phyloP scores from a whole-genome alignment of 2,329 filamentous ascomycete genomes.

The Ceratocystis lukuohia region DNA sequence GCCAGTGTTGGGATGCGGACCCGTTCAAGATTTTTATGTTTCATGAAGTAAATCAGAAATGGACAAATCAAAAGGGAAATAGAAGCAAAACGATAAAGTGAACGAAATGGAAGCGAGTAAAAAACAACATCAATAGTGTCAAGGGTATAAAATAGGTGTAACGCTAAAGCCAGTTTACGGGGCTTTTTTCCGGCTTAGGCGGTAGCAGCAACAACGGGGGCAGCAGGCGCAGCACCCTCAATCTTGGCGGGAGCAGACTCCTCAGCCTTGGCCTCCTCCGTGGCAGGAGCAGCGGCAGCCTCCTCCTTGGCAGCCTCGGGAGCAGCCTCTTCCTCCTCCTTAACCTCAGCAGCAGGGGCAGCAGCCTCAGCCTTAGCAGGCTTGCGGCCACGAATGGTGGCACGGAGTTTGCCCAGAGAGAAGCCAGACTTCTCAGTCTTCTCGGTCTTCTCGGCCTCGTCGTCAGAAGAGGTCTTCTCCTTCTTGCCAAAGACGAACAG shows the following conservation, averaged over 20 bases:
- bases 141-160: conserved; percentile 15
- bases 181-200: conserved; percentile 16
- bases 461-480: conserved; percentile 45
- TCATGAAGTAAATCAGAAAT: conserved; percentile 9
- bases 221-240: conserved; percentile 30
- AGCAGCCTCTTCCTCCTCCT: conserved; percentile 22
- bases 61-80: conserved; percentile 1
- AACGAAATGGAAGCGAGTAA: background rate
- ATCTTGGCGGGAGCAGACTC: conserved; percentile 32
- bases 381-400: conserved; percentile 38
- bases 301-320: conserved; percentile 19
- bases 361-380: conserved; percentile 27
- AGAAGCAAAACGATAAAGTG: background rate
- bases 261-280: conserved; percentile 26
- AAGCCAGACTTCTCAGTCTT: conserved; percentile 43
- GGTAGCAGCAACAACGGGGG: conserved; percentile 35
- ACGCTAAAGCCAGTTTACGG: conserved; percentile 9
- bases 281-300: conserved; percentile 26
- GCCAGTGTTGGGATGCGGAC: background rate
- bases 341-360: conserved; percentile 22
- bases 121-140: conserved; percentile 19
- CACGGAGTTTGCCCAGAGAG: conserved; percentile 41
- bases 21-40: conserved; percentile 1
- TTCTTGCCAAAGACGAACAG: conserved; percentile 68
- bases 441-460: conserved; percentile 43